Base-by-base conservation (phyloP, 2,329 filamentous ascomycete genomes). In the Sarocladium oryzae region DNA sequence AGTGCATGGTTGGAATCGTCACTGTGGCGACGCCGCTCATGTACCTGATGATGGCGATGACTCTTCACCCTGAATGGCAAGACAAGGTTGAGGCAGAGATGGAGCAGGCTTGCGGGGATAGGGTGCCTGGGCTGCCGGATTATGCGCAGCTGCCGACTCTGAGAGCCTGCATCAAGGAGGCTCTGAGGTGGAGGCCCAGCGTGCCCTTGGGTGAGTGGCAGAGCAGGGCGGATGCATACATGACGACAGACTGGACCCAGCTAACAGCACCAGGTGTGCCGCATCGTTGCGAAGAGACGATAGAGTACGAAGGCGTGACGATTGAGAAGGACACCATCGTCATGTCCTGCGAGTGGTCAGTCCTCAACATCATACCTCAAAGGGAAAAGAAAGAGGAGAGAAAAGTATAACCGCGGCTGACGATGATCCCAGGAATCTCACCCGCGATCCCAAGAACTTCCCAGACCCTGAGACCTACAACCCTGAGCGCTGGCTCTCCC, bases 391-490 rank as follows among this genome's bases (percentile, higher is more conserved):
- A n/a, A n/a, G n/a, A n/a, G n/a, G n/a, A n/a, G n/a, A n/a, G n/a
- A n/a, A n/a, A n/a, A n/a, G n/a, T n/a, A n/a, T n/a, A n/a, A n/a
- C n/a, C n/a, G n/a, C n/a, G n/a, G n/a, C 35, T 41, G 18, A 41
- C 18, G 9, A 6, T 23, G 4, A 11, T 11, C 13, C 5, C 50
- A 79, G 76, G 72, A 72, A 72, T 40, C 76, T 84, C 61, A 77
- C 80, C 61, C 77, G 79, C 38, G 79, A 84, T 55, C 71, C 75
- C 1, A 66, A 66, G 32, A 77, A 74, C 51, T 86, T 86, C 59
- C 81, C 81, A 1, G 77, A 85, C 58, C 77, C 80, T n/a, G 80
- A 86, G 45, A 73, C 66, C 56, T 86, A 75, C 66, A 76, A 72
- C 24, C 82, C 83, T 0, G 81, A 84, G 57, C 75, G 82, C 35